Percentiles rank a stretch among this genome's conserved stretches.
Evolutionary conservation across 2,329 filamentous ascomycete genomes (phyloP).

Genomic region (Fusarium verrucosum): DNA sequence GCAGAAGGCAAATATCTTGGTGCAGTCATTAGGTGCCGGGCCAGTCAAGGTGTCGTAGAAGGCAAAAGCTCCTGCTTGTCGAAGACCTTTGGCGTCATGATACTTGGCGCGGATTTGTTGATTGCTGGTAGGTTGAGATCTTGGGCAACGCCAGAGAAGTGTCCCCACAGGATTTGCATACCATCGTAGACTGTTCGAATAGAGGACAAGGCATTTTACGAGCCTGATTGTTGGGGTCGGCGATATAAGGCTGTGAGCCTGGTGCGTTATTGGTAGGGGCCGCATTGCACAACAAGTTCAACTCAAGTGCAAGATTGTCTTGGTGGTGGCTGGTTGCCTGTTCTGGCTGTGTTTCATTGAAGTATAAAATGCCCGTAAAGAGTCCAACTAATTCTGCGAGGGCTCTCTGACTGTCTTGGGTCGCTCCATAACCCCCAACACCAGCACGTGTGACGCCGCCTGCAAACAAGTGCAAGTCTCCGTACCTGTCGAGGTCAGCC

Average conservation of each 20-base stretch:
- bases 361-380: conserved; percentile 18
- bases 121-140: not conserved
- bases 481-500: not conserved
- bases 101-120: conserved; percentile 12
- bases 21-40: not conserved
- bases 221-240: not conserved
- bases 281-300: not conserved
- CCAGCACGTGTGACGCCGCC: conserved; percentile 1
- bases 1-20: conserved; percentile 30
- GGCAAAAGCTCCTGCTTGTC: conserved; percentile 24
- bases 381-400: conserved; percentile 27
- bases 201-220: conserved; percentile 1
- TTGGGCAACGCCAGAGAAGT: not conserved
- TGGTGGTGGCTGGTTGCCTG: accelerated
- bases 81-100: conserved; percentile 13
- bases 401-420: not conserved
- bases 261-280: accelerated
- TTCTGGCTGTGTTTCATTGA: conserved; percentile 4
- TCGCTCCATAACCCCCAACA: not conserved
- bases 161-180: conserved; percentile 11
- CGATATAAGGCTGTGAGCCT: not conserved
- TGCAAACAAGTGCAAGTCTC: not conserved
- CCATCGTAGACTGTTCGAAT: conserved; percentile 12
- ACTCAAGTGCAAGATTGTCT: not conserved
- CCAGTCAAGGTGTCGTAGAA: conserved; percentile 32